Evolutionary conservation across 352 stramenopile species (phyloP).

Genomic region (Globisporangium rhizosaccharum): DNA sequence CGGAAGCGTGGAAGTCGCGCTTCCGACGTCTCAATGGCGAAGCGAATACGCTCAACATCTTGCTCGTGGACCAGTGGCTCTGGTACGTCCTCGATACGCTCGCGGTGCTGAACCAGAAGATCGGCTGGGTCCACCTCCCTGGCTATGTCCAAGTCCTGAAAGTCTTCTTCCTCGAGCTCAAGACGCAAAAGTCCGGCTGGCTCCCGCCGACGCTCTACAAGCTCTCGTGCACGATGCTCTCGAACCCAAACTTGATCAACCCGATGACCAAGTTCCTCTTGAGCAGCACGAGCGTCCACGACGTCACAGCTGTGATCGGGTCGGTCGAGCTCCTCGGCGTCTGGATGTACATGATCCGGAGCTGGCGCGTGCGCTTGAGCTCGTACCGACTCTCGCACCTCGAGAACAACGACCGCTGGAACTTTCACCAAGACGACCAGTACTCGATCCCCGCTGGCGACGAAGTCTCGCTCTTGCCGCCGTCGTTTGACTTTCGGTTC

Average conservation of each 20-base stretch:
- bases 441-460: slow-evolving; percentile 86
- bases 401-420: slow-evolving; percentile 89
- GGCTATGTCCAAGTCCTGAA: slow-evolving; percentile 85
- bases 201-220: slow-evolving; percentile 85
- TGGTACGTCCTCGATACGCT: slow-evolving; percentile 88
- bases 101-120: slow-evolving; percentile 88
- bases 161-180: slow-evolving; percentile 87
- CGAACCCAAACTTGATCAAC: slow-evolving; percentile 85
- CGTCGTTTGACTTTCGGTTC: slow-evolving; percentile 87
- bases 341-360: slow-evolving; percentile 92
- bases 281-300: slow-evolving; percentile 83
- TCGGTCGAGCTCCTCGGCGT: slow-evolving; percentile 83
- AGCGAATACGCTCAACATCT: slow-evolving; percentile 85
- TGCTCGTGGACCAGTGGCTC: slow-evolving; percentile 84
- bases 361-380: slow-evolving; percentile 79
- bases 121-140: slow-evolving; percentile 79
- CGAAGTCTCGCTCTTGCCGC: slow-evolving; percentile 78
- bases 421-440: slow-evolving; percentile 87
- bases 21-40: slow-evolving; percentile 78
- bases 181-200: slow-evolving; percentile 86
- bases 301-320: slow-evolving; percentile 83
- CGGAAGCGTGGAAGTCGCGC: slow-evolving; percentile 74
- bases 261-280: slow-evolving; percentile 88
- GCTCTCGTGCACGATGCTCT: slow-evolving; percentile 86
- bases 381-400: slow-evolving; percentile 85